Evolutionary conservation across 495 filamentous ascomycete species (phyloP).

Genomic region (Hypoxylon lienhwacheense): DNA sequence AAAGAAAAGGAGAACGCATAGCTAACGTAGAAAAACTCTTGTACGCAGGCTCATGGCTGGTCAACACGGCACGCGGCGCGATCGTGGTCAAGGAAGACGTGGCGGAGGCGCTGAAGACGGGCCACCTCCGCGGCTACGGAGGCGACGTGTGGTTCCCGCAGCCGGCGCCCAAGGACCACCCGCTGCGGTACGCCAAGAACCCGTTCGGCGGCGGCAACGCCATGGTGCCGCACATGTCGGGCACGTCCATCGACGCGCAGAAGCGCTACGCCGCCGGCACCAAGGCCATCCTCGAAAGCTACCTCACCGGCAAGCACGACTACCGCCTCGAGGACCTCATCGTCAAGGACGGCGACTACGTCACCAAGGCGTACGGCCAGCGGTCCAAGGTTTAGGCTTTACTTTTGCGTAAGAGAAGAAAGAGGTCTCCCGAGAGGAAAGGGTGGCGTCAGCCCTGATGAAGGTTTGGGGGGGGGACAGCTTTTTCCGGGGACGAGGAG

Average conservation of each 20-base stretch:
- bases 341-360: constrained; percentile 88
- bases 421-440: no score
- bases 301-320: constrained; percentile 82
- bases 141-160: constrained; percentile 86
- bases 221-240: constrained; percentile 98
- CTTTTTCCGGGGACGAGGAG: neutral
- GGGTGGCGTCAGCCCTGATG: no score
- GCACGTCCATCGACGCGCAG: constrained; percentile 96
- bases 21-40: no score
- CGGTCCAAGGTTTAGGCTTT: constrained; percentile 55
- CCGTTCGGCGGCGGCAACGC: constrained; percentile 96
- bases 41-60: constrained; percentile 78
- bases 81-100: constrained; percentile 99
- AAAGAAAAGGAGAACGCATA: no score
- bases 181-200: constrained; percentile 88
- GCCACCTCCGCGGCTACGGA: constrained; percentile 95
- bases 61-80: constrained; percentile 98
- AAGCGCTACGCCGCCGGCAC: constrained; percentile 87
- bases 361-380: constrained; percentile 93
- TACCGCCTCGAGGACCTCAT: constrained; percentile 93
- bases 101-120: constrained; percentile 86
- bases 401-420: no score
- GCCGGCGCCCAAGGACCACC: constrained; percentile 92
- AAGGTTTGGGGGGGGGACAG: no score
- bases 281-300: constrained; percentile 87